Conservation (phyloP, 2,329 filamentous ascomycete genomes). For the Sclerotinia borealis region DNA sequence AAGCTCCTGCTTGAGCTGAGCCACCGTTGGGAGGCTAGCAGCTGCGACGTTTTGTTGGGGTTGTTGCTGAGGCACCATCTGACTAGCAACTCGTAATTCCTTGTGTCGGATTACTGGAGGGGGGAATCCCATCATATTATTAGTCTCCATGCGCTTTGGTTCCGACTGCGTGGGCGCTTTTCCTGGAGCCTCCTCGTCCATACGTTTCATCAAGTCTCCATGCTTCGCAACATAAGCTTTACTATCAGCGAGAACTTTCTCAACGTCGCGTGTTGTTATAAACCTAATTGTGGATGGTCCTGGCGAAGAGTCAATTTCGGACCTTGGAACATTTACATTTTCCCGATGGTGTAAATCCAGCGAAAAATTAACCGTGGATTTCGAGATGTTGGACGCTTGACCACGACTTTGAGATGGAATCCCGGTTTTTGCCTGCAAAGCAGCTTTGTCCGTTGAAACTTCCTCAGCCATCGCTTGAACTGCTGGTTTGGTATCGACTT, state of each 20-base stretch:
- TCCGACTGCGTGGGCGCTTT: background rate
- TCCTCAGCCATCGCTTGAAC: background rate
- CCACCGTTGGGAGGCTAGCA: background rate
- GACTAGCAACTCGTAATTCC: background rate
- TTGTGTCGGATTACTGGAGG: background rate
- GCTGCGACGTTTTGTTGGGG: background rate
- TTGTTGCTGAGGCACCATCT: background rate
- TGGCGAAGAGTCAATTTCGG: background rate
- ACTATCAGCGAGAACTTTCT: background rate
- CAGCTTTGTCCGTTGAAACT: background rate
- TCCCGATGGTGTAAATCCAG: background rate
- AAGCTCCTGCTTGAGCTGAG: background rate
- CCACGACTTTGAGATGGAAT: background rate
- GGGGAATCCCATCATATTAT: background rate
- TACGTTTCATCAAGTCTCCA: background rate
- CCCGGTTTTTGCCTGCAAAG: background rate
- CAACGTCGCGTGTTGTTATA: background rate
- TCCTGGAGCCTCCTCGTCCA: background rate
- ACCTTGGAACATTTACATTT: background rate
- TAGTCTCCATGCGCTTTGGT: background rate
- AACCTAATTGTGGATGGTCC: background rate
- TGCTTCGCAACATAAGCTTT: conserved; percentile 1
- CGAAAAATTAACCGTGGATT: background rate
- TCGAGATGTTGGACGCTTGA: background rate
- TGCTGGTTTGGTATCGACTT: background rate